Base-by-base conservation (phyloP, 2,329 filamentous ascomycete genomes). In the Rasamsonia emersonii region DNA sequence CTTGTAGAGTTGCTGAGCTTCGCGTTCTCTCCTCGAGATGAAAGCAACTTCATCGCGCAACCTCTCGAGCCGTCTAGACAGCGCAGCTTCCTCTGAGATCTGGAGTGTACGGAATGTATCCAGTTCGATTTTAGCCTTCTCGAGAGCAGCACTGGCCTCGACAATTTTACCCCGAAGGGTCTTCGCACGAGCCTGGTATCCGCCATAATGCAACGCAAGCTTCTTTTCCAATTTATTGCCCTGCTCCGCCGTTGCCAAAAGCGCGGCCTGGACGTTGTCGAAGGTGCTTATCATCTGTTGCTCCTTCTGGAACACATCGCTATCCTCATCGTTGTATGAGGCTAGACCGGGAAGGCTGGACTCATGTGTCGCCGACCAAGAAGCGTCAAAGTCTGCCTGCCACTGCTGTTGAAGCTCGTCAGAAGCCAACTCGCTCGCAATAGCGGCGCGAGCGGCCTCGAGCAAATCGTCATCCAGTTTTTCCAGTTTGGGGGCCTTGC, bases 211-310 rank as follows among this genome's bases (percentile, higher is more conserved):
- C 33, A 93, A 69, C 0, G 71, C 70, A n/a, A 98, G 73, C 61
- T 91, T 95, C 73, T 94, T 94, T 61, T 96, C 88, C 1, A 93
- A 67, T 59, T 89, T 93, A 53, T 86, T 85, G 33, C 83, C 84
- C 36, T 79, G 73, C 46, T 89, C 79, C 3, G 88, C 91, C 0
- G 78, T 77, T 3, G 72, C 65, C 45, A 83, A 71, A 40, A 94
- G 82, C 5, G 73, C 68, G 28, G 83, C 74, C 58, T 91, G 82
- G 2, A 86, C 73, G 27, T 70, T 71, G 41, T 91, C 78, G 43
- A 94, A 91, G 2, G 83, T 77, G 44, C 75, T 65, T 18, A 71
- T 70, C 65, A 89, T 76, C 17, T 75, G 63, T 10, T 65, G 60
- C 38, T 71, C 65, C 44, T 77, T 70, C 27, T 47, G 40, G 44